These are phyloP conservation scores for Metroxylon sagu DNA, from an alignment of 176 grass and related monocot species.

Conservation along the genomic window DNA sequence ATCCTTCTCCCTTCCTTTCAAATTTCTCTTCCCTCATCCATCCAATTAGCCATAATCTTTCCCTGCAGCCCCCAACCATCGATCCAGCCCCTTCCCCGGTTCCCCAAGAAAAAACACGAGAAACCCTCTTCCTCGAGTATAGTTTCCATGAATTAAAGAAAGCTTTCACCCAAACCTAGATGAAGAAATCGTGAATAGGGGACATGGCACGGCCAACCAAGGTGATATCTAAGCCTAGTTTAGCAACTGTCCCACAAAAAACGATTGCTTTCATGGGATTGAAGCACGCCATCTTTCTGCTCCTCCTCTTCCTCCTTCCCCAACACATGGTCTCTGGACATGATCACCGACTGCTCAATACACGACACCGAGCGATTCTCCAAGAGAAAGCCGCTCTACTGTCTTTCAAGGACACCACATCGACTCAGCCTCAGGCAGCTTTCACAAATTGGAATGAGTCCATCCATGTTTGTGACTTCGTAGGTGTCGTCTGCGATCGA, in stretches of 20 bases:
- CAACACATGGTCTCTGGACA: constrained; percentile 1
- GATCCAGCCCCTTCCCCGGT: too few species aligned
- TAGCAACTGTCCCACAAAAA: background rate
- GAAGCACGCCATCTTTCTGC: constrained; percentile 17
- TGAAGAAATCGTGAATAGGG: too few species aligned
- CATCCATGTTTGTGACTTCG: constrained; percentile 50
- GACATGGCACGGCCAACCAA: too few species aligned
- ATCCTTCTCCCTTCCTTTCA: background rate
- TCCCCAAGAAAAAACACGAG: too few species aligned
- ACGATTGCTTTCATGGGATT: constrained; percentile 32
- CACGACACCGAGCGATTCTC: constrained; percentile 1
- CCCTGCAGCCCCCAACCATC: too few species aligned
- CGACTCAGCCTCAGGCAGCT: constrained; percentile 7
- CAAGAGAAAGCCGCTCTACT: constrained; percentile 52
- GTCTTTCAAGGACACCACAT: constrained; percentile 40
- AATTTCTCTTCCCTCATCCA: constrained; percentile 1
- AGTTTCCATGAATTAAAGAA: too few species aligned
- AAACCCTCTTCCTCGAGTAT: too few species aligned
- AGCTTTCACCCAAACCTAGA: too few species aligned
- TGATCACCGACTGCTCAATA: background rate
- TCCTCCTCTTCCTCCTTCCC: constrained; percentile 11
- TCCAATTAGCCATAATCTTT: too few species aligned
- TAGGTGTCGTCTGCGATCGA: constrained; percentile 41
- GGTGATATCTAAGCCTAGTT: background rate
- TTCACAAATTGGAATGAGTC: constrained; percentile 67